Conservation (phyloP, 352 stramenopile species). For the Achlya hypogyna region DNA sequence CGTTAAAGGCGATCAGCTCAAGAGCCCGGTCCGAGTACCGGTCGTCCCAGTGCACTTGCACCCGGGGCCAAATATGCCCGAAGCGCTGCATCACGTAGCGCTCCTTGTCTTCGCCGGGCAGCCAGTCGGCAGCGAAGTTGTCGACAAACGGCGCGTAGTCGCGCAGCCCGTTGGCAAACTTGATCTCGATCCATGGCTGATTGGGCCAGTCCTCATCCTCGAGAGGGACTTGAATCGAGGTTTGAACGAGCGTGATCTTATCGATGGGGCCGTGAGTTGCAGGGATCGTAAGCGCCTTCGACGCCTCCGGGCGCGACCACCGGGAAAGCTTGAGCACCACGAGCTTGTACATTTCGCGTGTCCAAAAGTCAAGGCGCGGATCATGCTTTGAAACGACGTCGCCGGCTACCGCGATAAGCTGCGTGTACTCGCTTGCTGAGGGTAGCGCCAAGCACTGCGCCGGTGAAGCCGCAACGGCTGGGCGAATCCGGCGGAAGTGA, state of each 20-base stretch:
- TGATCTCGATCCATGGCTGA: neutral
- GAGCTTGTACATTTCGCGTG: constrained; percentile 1
- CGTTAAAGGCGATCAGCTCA: neutral
- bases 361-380: constrained; percentile 4
- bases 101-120: constrained; percentile 10
- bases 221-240: neutral
- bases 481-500: neutral
- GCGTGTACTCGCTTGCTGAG: neutral
- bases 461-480: too few relatives aligned
- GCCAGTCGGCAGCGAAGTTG: neutral
- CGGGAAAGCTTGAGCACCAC: neutral
- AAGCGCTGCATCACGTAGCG: neutral
- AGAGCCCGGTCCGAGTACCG: neutral
- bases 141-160: neutral
- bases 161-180: neutral
- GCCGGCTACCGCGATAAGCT: neutral
- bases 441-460: neutral
- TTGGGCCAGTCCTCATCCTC: constrained; percentile 5
- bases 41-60: neutral
- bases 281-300: neutral
- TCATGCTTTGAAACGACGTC: neutral
- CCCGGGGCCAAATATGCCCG: neutral
- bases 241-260: constrained; percentile 1
- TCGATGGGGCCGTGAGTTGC: neutral
- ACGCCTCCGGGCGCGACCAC: neutral